Base-by-base conservation (phyloP, 805 yeast genomes). In the Ogataea sp. region DNA sequence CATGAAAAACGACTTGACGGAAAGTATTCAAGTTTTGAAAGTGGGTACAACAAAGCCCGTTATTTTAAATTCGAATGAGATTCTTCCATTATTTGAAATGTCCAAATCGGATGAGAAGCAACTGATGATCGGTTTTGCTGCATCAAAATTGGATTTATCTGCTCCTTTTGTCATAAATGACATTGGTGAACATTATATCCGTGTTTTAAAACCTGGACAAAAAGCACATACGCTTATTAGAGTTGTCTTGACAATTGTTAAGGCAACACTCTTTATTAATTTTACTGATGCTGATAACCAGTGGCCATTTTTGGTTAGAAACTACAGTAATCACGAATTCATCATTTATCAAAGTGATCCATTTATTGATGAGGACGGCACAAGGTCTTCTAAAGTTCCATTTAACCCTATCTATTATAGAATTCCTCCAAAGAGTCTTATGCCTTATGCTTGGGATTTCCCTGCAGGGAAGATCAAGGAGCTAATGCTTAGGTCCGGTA, bases 381-480 rank as follows among this genome's bases (percentile, higher is more conserved):
- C 78, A 16, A 71, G 71, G 38, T 60, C 68, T 10, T 70, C 64
- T 1, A 78, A 72, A 36, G 65, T 68, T 3, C 70, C 72, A 11
- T 89, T 82, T 61, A 79, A 76, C 45, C 96, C 97, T 0, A 70
- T 87, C 10, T 78, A 71, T 51, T 93, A 90, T 56, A 73, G 76
- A 34, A 70, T 94, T 11, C 97, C 97, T 0, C 78, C 95, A 1
- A 78, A 77, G 52, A 84, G 96, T 61, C 95, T 87, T 2, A 93
- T 93, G 97, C 96, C 97, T 0, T 93, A 93, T 58, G 86, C 98
- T 0, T 93, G 96, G 89, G 98, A 93, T 57, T 93, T 75, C 61
- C 98, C 98, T 1, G 87, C 94, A 38, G 97, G 96, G 0, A 64
- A 75, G 9, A 73, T 81, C 34, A 89, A 88, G 56, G 96, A 89